Evolutionary conservation across 2,329 filamentous ascomycete genomes (phyloP), one percentile per base, ranked within the genome.

Genomic region (Paraphoma sp.): DNA sequence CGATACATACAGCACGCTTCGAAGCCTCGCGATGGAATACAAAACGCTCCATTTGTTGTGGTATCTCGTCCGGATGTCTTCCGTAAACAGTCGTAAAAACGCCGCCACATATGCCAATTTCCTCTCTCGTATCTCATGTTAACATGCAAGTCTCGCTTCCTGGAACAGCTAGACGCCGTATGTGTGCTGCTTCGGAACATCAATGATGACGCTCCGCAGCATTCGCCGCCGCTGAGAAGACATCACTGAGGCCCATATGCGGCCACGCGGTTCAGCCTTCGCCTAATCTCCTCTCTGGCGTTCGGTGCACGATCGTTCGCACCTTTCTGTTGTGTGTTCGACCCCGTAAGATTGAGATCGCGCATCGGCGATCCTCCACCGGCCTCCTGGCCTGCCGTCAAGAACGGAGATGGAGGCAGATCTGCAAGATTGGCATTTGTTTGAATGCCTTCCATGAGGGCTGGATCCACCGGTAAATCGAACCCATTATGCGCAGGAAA

Each of bases 381-480:
- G 3, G 63, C 33, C 5, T 48, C 53, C 14, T 64, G 60, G 12
- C 62, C 57, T 10, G 68, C 67, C n/a, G 64, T 54, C 6, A 76
- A 66, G 47, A 76, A 76, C 1, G 74, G 74, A 11, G 70, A 74
- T 0, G 73, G 72, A 6, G 72, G 71, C n/a, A 74, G 60, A 33
- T 75, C 70, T 18, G 69, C 66, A 3, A 74, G 63, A 38, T 49
- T 68, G 7, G 50, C 16, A 2, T 47, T 49, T 1, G 52, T 40
- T n/a, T 65, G 56, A 1, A 72, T 53, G 12, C 58, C 67, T 31
- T 82, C 79, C 80, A 87, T 87, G 46, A 88, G 85, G 38, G 86
- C 85, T 2, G 86, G 86, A 56, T 89, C 86, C 42, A 87, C 80
- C 2, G 85, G 85, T 72, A 87, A 79, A 42, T 83, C 78, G 56